Evolutionary conservation across 495 filamentous ascomycete genomes (phyloP), one percentile per base, ranked within the genome.

Genomic region (Copromyces sp.): DNA sequence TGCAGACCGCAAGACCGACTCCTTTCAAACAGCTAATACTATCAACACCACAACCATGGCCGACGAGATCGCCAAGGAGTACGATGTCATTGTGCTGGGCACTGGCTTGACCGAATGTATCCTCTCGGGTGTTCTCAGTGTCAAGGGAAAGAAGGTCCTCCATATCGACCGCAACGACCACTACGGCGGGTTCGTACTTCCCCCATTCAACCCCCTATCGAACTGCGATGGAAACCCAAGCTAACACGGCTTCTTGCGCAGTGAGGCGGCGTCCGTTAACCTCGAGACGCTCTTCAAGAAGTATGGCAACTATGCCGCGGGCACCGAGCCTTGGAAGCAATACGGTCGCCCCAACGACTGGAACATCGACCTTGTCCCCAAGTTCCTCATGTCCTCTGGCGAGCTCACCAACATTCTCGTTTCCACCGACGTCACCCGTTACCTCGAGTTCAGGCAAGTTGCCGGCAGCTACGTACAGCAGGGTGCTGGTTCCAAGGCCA

Each of bases 151-250:
- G 87, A 98, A 98, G 85, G 96, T 99, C 72, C 87, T 99, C 73
- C 97, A 99, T 85, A 98, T 99, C 80, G 95, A 99, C 84, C 91
- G 95, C 83, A 98, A 98, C 82, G 94, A 97, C 80, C 94, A 98
- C 85, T 99, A 99, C 82, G 95, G 95, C 87, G 96, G 94, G 94
- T 97, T 82, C 75, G 92, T 88, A 69, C 40, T 47, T 68, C 65
- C 69, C 71, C 71, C 74, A 79, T 70, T 45, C 47, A 44, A 40
- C 42, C 42, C 29, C 70, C 17, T 53, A 29, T 29, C 65, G 69
- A 47, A 29, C 70, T 24, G 9, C 35, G 41, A 32, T 32, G 39
- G 37, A n/a, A 4, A 29, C 11, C 5, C 4, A 17, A 72, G 69
- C 78, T 80, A 74, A 83, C 79, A 81, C 68, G 45, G n/a, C 59